Percentiles rank a stretch among this genome's conserved stretches.
Conservation (phyloP, 768 basidiomycete species). For the Auricularia heimuer region DNA sequence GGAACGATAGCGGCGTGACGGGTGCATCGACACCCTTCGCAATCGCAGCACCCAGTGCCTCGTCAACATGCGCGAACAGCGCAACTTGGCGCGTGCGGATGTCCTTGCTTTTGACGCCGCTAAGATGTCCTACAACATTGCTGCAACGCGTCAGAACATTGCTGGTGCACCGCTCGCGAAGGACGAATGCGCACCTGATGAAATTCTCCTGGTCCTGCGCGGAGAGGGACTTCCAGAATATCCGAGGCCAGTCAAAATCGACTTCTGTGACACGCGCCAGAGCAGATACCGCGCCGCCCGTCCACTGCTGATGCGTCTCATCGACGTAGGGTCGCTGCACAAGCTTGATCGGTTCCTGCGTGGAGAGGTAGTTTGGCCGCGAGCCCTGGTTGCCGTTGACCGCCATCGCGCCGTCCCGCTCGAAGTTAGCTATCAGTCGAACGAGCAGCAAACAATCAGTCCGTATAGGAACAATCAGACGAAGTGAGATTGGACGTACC, state of each 20-base stretch:
- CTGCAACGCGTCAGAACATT: conserved; percentile 42
- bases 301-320: conserved; percentile 33
- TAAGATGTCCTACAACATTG: conserved; percentile 59
- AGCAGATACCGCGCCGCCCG: conserved; percentile 30
- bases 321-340: conserved; percentile 25
- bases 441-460: too few relatives aligned
- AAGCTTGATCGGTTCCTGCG: conserved; percentile 25
- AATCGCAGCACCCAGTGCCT: conserved; percentile 25
- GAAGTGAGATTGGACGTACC: conserved; percentile 16
- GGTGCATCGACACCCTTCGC: conserved; percentile 5
- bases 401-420: conserved; percentile 30
- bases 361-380: conserved; percentile 31
- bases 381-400: conserved; percentile 24
- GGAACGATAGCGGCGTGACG: neutral
- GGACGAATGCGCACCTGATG: conserved; percentile 15
- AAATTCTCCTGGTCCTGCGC: conserved; percentile 38
- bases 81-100: conserved; percentile 31
- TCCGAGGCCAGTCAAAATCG: conserved; percentile 79
- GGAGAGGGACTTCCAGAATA: conserved; percentile 59
- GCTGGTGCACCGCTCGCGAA: neutral
- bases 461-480: neutral
- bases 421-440: conserved; percentile 24
- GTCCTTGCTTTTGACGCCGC: conserved; percentile 45
- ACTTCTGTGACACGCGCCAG: conserved; percentile 39
- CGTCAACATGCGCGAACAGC: conserved; percentile 30